Evolutionary conservation across 2,329 filamentous ascomycete genomes (phyloP), one percentile per base, ranked within the genome.

Genomic region (Cucurbitaria berberidis): DNA sequence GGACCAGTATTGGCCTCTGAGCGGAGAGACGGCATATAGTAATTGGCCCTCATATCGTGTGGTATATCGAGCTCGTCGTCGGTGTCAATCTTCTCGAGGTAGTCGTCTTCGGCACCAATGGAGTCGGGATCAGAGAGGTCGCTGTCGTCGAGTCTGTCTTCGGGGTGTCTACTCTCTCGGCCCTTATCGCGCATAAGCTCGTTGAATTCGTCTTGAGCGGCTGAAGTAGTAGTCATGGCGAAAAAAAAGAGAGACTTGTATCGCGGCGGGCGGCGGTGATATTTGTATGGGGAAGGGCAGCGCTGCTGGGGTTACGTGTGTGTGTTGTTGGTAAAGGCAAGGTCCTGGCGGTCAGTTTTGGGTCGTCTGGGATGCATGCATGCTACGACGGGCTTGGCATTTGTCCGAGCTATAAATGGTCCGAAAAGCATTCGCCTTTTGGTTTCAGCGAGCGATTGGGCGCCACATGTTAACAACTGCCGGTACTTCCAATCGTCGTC

Each of bases 1-100:
- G 92, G 90, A 41, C 90, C 90, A 2, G 90, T 93, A 63, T 89
- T 87, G 61, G 86, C 84, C 52, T 88, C 87, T 47, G 80, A 85
- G 72, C 90, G 74, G 55, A 89, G 84, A 68, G 82, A 83, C 67
- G 90, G 75, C 72, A 81, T 77, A 64, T 77, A 78, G 73, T 81
- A 81, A 61, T 83, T 77, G 53, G 82, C 80, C 46, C 86, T 83
- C 74, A 86, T 86, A 66, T 87, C 69, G 60, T 69, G 64, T 45
- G 74, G 67, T 22, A 76, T 55, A 54, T 79, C 76, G 64, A 78
- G 74, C 62, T 78, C 77, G 74, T 77, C 69, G 76, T 75, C 72
- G 51, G 80, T 78, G 76, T 83, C 77, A 60, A 82, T 78, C 67
- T 85, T 84, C 72, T 89, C 86, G 27, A 83, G 84, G 57, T 88